These are phyloP conservation scores for Sedum album DNA, from an alignment of 164 flowering plant species.

Conservation along the genomic window DNA sequence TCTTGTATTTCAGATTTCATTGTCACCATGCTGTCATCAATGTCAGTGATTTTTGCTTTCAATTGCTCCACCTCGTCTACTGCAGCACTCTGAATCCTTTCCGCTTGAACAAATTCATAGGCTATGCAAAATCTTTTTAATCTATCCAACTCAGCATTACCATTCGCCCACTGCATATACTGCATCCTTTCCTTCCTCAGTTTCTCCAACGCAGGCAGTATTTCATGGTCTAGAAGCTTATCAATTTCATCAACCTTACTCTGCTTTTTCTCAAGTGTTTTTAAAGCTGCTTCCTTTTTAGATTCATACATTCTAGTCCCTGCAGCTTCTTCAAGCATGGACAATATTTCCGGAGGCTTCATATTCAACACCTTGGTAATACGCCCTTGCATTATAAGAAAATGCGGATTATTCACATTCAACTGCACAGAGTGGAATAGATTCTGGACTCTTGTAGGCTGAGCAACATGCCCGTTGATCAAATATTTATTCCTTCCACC, in stretches of 20 bases:
- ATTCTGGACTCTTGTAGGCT: constrained; percentile 96
- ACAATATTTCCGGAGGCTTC: constrained; percentile 97
- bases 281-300: constrained; percentile 88
- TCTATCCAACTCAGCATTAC: constrained; percentile 79
- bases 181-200: constrained; percentile 83
- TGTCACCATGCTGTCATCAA: constrained; percentile 31
- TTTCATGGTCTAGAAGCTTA: constrained; percentile 90
- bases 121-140: constrained; percentile 91
- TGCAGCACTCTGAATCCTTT: constrained; percentile 60
- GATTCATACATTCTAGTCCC: constrained; percentile 99
- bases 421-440: constrained; percentile 98
- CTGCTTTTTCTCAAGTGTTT: constrained; percentile 96
- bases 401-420: constrained; percentile 97
- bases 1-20: constrained; percentile 48
- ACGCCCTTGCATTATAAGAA: constrained; percentile 99
- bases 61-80: constrained; percentile 49
- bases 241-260: constrained; percentile 95
- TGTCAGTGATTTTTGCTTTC: constrained; percentile 50
- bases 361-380: constrained; percentile 96
- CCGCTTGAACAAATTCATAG: constrained; percentile 83
- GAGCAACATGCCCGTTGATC: constrained; percentile 95
- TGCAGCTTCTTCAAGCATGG: constrained; percentile 99
- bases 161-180: constrained; percentile 99
- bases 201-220: constrained; percentile 92
- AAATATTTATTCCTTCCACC: constrained; percentile 98